These are phyloP conservation scores for Volvariella volvacea DNA, from an alignment of 1,284 basidiomycete species.

Conservation along the genomic window DNA sequence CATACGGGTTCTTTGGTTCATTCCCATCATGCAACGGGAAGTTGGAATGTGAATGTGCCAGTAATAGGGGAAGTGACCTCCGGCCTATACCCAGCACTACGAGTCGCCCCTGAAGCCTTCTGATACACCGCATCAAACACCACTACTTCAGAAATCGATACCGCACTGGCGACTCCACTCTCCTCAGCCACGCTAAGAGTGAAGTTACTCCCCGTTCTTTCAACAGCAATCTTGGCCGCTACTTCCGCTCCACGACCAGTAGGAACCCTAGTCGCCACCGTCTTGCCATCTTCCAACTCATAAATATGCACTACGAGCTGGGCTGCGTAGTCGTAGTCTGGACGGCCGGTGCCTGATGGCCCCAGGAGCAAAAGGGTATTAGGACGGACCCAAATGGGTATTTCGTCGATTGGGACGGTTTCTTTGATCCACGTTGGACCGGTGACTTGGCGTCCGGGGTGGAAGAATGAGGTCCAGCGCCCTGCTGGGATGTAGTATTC, in stretches of 20 bases:
- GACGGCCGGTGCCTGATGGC: conserved; percentile 43
- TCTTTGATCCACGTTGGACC: conserved; percentile 56
- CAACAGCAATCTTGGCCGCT: conserved; percentile 31
- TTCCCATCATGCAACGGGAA: no score
- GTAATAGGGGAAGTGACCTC: no score
- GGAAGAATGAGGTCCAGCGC: conserved; percentile 61
- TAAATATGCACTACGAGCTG: conserved; percentile 49
- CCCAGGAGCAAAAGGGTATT: conserved; percentile 53
- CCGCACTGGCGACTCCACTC: neutral
- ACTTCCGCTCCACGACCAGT: conserved; percentile 27
- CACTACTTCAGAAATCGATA: neutral
- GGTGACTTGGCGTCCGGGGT: conserved; percentile 37
- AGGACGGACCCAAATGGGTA: conserved; percentile 63
- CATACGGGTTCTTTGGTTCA: no score
- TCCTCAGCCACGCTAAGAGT: neutral
- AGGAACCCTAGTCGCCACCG: conserved; percentile 38
- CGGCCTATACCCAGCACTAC: no score
- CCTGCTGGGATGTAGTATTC: conserved; percentile 69
- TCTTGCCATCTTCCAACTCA: conserved; percentile 39
- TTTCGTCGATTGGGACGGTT: conserved; percentile 46
- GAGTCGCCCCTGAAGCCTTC: no score
- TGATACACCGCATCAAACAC: conserved; percentile 1
- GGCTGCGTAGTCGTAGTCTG: conserved; percentile 59
- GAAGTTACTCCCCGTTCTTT: conserved; percentile 11
- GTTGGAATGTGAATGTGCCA: no score